Conservation (phyloP, 2,329 filamentous ascomycete genomes). For the Fusarium marasasianum region DNA sequence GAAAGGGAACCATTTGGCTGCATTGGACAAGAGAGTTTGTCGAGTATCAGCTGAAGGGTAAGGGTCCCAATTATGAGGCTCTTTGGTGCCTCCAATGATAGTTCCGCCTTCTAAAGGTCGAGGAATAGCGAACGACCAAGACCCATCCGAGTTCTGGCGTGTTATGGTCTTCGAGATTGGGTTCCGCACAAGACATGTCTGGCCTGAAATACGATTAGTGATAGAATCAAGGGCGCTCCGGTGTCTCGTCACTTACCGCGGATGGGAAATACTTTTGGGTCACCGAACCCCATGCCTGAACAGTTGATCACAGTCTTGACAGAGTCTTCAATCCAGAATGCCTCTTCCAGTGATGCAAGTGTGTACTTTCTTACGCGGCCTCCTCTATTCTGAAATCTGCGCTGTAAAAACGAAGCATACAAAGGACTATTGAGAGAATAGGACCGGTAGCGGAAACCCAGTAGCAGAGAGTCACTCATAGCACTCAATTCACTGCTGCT, state of each 20-base stretch:
- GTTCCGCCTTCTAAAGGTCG: neutral
- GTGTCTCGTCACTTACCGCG: neutral
- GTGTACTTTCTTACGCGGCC: neutral
- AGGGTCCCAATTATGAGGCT: neutral
- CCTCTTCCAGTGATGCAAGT: neutral
- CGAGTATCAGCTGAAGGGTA: neutral
- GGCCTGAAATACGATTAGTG: neutral
- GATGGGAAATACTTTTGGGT: neutral
- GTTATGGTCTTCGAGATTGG: neutral
- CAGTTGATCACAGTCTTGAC: neutral
- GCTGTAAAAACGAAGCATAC: neutral
- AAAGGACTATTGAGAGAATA: neutral
- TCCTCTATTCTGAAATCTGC: neutral
- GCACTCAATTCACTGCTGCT: neutral
- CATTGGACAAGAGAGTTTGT: neutral
- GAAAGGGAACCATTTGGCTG: slow-evolving; percentile 1
- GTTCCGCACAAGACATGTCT: slow-evolving; percentile 1
- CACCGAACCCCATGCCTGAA: neutral
- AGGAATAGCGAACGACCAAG: slow-evolving; percentile 6
- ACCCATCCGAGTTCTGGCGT: neutral
- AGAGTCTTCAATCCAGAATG: neutral
- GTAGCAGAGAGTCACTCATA: neutral
- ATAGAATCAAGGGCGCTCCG: rapidly evolving
- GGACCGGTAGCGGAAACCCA: neutral
- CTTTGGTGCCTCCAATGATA: slow-evolving; percentile 1